Evolutionary conservation across 169 alveolate genomes (phyloP), one percentile per base, ranked within the genome.

Genomic region (Cryptosporidium tyzzeri): DNA sequence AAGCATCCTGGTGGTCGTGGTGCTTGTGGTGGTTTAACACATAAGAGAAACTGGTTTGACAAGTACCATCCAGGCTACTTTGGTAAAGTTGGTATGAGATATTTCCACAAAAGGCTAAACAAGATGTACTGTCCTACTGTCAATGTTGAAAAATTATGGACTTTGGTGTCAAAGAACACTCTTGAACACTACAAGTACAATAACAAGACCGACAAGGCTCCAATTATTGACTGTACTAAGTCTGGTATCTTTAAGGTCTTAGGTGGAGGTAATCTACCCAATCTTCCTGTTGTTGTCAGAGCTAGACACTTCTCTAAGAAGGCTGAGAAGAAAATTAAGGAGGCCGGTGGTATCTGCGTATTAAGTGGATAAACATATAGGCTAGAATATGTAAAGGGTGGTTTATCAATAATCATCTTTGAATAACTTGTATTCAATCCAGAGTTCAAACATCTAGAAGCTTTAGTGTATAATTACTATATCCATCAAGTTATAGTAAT

Each of bases 1-100:
- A 98, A 98, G 95, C 99, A 98, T 94, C 99, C 99, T 35, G 99
- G 99, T 80, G 99, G 99, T 89, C 97, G 99, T 91, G 99, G 99
- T 93, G 95, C 95, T 85, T 99, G 99, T 71, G 99, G 99, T 84
- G 99, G 99, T 84, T 73, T 92, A 95, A 97, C 95, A 92, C 99
- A 98, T 93, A 98, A 96, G 93, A 94, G 99, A 92, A 97, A 96
- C 71, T 94, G 95, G 92, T 96, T 97, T 86, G 98, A 97, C 91
- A 97, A 96, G 93, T 97, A 96, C 93, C 99, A 98, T 94, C 99
- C 99, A 44, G 99, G 99, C 70, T 98, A 97, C 95, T 97, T 98
- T 94, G 99, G 99, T 84, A 98, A 98, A 94, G 98, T 95, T 21
- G 99, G 99, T 73, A 97, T 98, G 99, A 94, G 99, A 92, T 97